Conservation (phyloP, 768 basidiomycete species). For the Leccinum fibrillosum region DNA sequence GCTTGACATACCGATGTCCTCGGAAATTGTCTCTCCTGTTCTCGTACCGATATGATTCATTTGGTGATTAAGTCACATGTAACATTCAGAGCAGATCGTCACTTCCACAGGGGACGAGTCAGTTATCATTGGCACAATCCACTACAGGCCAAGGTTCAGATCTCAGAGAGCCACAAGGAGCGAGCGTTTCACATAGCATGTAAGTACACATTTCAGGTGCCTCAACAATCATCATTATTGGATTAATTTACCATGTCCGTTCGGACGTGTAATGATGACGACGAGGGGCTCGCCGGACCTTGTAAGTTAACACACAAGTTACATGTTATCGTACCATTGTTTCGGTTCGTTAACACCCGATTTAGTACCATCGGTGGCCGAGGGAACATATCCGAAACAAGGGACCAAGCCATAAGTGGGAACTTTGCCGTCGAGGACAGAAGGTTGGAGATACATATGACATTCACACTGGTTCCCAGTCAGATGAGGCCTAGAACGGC, state of each 20-base stretch:
- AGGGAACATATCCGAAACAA: slow-evolving; percentile 16
- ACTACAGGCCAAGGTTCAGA: neutral
- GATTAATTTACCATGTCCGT: neutral
- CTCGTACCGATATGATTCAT: neutral
- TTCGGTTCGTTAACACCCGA: slow-evolving; percentile 20
- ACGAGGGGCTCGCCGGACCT: slow-evolving; percentile 4
- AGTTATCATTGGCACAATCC: neutral
- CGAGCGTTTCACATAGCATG: slow-evolving; percentile 6
- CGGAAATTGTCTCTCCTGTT: slow-evolving; percentile 12
- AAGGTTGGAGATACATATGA: neutral
- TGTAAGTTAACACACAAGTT: neutral
- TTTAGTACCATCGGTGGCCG: slow-evolving; percentile 2
- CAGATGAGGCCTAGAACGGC: neutral
- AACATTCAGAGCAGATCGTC: neutral
- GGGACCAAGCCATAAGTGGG: slow-evolving; percentile 4
- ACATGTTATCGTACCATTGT: slow-evolving; percentile 21
- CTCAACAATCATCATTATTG: neutral
- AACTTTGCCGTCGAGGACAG: slow-evolving; percentile 6
- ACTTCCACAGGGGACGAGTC: slow-evolving; percentile 10
- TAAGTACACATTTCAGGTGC: neutral
- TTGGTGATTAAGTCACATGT: slow-evolving; percentile 1
- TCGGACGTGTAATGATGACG: slow-evolving; percentile 9
- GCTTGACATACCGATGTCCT: slow-evolving; percentile 4
- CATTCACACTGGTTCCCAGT: too few relatives aligned
- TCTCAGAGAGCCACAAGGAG: slow-evolving; percentile 2